Evolutionary conservation across 352 stramenopile genomes (phyloP), one percentile per base, ranked within the genome.

Genomic region (Plasmopara halstedii): DNA sequence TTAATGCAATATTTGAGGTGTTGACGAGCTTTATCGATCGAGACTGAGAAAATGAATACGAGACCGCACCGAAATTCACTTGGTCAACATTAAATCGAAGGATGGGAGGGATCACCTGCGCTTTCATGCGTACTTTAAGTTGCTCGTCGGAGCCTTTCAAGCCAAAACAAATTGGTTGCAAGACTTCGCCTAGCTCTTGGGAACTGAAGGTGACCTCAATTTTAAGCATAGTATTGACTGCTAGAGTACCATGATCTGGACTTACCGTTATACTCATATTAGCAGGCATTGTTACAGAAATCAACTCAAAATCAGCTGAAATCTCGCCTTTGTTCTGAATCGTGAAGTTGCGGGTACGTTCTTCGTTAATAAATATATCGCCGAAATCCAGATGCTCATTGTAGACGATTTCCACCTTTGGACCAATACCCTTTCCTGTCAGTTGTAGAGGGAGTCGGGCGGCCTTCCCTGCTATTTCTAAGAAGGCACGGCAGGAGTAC

Each of bases 301-400:
- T 46, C 11, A 89, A 56, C 40, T 78, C 66, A 49, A 83, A 93
- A n/a, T 80, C 63, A 7, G 85, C 86, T 4, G 82, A 66, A 36
- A 98, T 98, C 43, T 98, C 93, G 20, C 93, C 91, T 38, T 89
- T 93, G 62, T 97, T 97, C 48, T 95, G 78, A 48, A 97, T 94
- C 2, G 73, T 81, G 26, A 97, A 86, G 55, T 96, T 77, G 22
- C 94, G 89, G 6, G 63, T 82, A 34, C 90, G 79, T 45, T 79
- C 62, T 31, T 90, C 84, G 34, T 78, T 95, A 47, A 98, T 94
- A 42, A 97, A 97, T 9, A 98, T 79, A 37, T 98, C 92, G 3
- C 94, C 94, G 48, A 98, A 89, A 51, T 98, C 91, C 29, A 98
- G 54, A 8, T 96, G 58, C 50, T 94, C 85, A 45, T 98, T 94